Evolutionary conservation across 306 rosid species (phyloP), one percentile per base, ranked within the genome.

Genomic region (Vicia faba): DNA sequence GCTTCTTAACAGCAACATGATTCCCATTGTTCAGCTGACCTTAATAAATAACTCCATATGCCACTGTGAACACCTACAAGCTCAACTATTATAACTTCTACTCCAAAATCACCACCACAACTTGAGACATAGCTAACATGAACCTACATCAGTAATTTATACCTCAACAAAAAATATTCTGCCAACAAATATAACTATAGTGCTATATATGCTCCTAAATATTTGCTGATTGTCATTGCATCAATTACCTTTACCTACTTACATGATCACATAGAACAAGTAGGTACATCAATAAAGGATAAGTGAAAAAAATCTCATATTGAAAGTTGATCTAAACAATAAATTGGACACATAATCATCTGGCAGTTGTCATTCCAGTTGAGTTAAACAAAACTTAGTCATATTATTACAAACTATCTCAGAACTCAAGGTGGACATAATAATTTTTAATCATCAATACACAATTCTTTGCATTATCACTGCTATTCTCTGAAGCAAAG

Each of bases 1-100:
- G 89, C 88, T 92, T 92, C 85, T 92, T 92, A 64, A 89, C 84
- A 72, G 98, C 98, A 45, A 92, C 95, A 72, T 92, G 86, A 74
- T 79, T 81, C 31, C 96, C 95, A 81, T 92, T 92, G 71, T 85
- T 68, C 64, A 92, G 68, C 13, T 80, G 71, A 72, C 98, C 98
- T 57, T 53, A 85, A 76, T 85, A 89, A 74, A 92, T 96, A 74
- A 87, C 74, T 67, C 96, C 98, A 76, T n/a, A n/a, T n/a, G n/a
- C n/a, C n/a, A n/a, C n/a, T n/a, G n/a, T n/a, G n/a, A n/a, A n/a
- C n/a, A n/a, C n/a, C n/a, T n/a, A n/a, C n/a, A n/a, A n/a, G n/a
- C n/a, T n/a, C n/a, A n/a, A n/a, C n/a, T n/a, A n/a, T n/a, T n/a
- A n/a, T n/a, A n/a, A n/a, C n/a, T n/a, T n/a, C n/a, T n/a, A n/a